A percentile compares a stretch with the other conserved stretches of the same genome.
phyloP scores from a whole-genome alignment of 2,329 filamentous ascomycete species.

The Coniochaeta ligniaria region DNA sequence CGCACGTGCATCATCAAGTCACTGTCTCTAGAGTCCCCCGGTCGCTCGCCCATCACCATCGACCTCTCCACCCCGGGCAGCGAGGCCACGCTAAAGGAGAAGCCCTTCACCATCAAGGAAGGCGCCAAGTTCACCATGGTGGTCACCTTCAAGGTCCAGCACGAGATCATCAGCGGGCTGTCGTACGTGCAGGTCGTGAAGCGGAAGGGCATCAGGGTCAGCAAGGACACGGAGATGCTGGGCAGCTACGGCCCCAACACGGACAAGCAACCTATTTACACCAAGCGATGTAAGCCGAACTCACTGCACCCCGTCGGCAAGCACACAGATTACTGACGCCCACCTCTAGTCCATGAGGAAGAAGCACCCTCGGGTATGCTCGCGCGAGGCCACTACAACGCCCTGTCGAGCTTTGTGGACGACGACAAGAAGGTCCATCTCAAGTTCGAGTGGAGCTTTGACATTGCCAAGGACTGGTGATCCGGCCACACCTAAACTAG shows the following conservation, averaged over 20 bases:
- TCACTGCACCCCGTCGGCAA: background rate
- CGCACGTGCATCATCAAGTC: constrained; percentile 91
- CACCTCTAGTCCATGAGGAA: constrained; percentile 70
- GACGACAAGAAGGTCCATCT: constrained; percentile 90
- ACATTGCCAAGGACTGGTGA: constrained; percentile 95
- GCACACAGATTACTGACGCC: background rate
- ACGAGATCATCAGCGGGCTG: constrained; percentile 88
- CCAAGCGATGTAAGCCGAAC: constrained; percentile 75
- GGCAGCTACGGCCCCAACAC: constrained; percentile 93
- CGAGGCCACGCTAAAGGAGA: constrained; percentile 72
- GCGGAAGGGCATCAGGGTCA: constrained; percentile 76
- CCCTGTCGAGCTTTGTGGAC: constrained; percentile 84
- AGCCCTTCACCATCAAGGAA: constrained; percentile 98
- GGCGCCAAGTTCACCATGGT: constrained; percentile 91
- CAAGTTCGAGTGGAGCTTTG: constrained; percentile 91
- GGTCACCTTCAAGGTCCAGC: constrained; percentile 89
- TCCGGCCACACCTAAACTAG: constrained; percentile 1
- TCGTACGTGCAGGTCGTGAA: constrained; percentile 96
- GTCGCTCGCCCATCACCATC: constrained; percentile 79
- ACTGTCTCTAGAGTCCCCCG: constrained; percentile 79
- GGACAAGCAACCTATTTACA: constrained; percentile 74
- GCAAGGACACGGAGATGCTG: constrained; percentile 98
- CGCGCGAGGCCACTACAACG: constrained; percentile 83
- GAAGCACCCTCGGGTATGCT: constrained; percentile 90
- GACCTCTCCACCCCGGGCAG: constrained; percentile 71